Percentiles rank a stretch among this genome's conserved stretches.
Conservation (phyloP, 495 filamentous ascomycete genomes). For the Tirmania nivea region DNA sequence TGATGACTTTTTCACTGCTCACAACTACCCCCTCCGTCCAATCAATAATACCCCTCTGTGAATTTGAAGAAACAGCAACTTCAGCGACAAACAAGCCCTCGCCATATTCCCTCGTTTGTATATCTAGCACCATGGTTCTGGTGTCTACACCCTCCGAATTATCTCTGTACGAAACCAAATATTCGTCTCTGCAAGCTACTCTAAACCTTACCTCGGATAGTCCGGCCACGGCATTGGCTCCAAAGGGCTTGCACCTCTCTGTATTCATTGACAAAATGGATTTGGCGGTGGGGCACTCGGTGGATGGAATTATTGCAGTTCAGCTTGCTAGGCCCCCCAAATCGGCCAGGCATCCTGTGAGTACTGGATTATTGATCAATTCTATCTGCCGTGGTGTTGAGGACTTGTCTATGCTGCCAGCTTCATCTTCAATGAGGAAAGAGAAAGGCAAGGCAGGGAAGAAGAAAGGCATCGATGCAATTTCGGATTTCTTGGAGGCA, state of each 20-base stretch:
- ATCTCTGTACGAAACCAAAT: conserved; percentile 19
- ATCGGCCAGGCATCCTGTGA: neutral
- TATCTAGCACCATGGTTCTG: conserved; percentile 15
- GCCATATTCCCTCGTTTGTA: conserved; percentile 12
- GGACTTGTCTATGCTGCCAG: too few species aligned
- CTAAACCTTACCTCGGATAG: conserved; percentile 1
- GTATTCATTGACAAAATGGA: conserved; percentile 11
- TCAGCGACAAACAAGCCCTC: neutral
- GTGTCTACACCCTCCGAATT: conserved; percentile 14
- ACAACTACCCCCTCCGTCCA: conserved; percentile 6
- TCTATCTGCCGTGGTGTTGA: conserved; percentile 14
- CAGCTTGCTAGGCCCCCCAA: conserved; percentile 7
- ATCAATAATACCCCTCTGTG: neutral
- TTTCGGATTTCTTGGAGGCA: too few species aligned
- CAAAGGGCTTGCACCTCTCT: conserved; percentile 6
- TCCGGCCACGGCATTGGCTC: neutral
- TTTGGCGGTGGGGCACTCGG: conserved; percentile 16
- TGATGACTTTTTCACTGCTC: conserved; percentile 13
- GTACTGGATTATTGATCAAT: conserved; percentile 14
- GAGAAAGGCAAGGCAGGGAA: too few species aligned
- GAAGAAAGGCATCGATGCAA: too few species aligned
- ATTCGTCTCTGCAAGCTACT: conserved; percentile 15
- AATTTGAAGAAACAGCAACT: neutral
- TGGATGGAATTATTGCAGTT: conserved; percentile 13
- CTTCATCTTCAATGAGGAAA: too few species aligned